These are phyloP conservation scores for Fonsecaea pedrosoi DNA, from an alignment of 2,329 filamentous ascomycete genomes.

Conservation along the genomic window DNA sequence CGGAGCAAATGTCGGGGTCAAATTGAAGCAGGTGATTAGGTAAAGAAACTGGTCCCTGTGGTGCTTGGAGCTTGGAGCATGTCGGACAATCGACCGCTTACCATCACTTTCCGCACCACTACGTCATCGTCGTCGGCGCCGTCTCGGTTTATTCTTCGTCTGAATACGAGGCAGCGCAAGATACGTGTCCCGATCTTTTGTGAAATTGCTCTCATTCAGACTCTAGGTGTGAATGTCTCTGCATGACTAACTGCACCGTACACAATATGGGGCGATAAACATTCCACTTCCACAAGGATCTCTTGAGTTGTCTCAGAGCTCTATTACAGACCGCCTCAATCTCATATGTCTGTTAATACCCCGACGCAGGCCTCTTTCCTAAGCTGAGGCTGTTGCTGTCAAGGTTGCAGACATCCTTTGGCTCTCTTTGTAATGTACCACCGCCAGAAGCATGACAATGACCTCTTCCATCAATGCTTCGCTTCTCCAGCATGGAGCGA, in stretches of 20 bases:
- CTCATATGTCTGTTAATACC: neutral
- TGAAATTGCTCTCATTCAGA: neutral
- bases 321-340: neutral
- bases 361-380: neutral
- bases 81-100: neutral
- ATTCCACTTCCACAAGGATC: no score
- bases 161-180: neutral
- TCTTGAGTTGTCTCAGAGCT: no score
- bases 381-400: neutral
- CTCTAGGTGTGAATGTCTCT: no score
- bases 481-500: constrained; percentile 9
- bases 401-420: neutral
- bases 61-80: neutral
- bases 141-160: neutral
- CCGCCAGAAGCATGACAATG: constrained; percentile 9
- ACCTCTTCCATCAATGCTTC: constrained; percentile 7
- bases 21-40: neutral
- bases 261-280: no score
- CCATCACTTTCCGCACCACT: neutral
- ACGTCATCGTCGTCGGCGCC: neutral
- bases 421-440: constrained; percentile 11
- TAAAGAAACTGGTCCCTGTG: neutral
- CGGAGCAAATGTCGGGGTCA: neutral
- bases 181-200: neutral
- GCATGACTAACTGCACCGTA: no score